Base-by-base conservation (phyloP, 768 basidiomycete species). In the Tulasnella sp. region DNA sequence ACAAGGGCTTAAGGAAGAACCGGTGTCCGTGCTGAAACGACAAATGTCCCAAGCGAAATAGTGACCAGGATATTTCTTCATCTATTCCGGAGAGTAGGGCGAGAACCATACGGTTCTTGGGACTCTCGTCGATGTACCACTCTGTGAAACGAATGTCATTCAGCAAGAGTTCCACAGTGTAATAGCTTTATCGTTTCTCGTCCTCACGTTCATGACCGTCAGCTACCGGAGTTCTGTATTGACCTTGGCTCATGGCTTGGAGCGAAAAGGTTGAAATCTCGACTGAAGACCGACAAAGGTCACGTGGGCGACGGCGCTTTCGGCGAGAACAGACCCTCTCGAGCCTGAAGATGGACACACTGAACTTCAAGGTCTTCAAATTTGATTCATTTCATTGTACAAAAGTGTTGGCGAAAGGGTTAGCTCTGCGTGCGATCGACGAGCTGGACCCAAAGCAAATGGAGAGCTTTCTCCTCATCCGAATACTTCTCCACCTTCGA, bases 61-160 rank as follows among this genome's bases (percentile, higher is more conserved):
- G 89, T 27, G 96, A 94, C 94, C 95, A 98, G 78, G 91, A 91
- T 78, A 96, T 88, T 83, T 99, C 97, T 10, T 89, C 85, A 76
- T 91, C 88, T 72, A 99, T 92, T 6, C 91, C 93, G 19, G 95
- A 98, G 36, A 91, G 90, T 58, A 99, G 86, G 2, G 96, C 92
- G 21, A 99, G 90, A n/a, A 95, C 88, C 91, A 98, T 95, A 58
- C 97, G 90, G 84, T 98, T 98, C 83, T 87, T 92, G 0, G 93
- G 87, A 2, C 90, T 88, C 1, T 89, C 87, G 82, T 96, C 94
- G n/a, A 94, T 93, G 83, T 95, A 96, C 91, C 81, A 81, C 38
- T 79, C 81, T 82, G 34, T 5, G 34, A 27, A 19, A 36, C 6
- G 27, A 58, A 44, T 24, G 19, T 27, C 3, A 39, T 38, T 74